Conservation (phyloP, 208 protist genomes). For the Wallacemonas sp. region DNA sequence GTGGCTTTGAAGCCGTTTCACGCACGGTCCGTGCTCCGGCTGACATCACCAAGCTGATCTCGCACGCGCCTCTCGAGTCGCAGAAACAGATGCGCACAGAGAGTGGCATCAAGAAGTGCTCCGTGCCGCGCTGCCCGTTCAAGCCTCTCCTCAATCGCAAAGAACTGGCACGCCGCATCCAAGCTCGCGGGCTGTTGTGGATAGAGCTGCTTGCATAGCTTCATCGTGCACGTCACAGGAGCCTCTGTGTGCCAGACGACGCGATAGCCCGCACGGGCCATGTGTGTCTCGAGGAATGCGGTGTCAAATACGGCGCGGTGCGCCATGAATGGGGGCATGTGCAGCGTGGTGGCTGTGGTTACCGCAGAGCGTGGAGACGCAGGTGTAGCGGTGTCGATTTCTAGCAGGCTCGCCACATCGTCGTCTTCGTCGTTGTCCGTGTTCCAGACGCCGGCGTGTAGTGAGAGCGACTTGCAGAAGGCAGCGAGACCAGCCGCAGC, state of each 20-base stretch:
- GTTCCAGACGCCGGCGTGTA: not conserved
- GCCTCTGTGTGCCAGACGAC: conserved; percentile 47
- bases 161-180: conserved; percentile 38
- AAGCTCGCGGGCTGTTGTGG: conserved; percentile 42
- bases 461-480: conserved; percentile 21
- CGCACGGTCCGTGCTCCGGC: too few species aligned
- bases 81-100: conserved; percentile 61
- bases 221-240: conserved; percentile 52
- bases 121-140: conserved; percentile 42
- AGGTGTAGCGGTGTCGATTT: too few species aligned
- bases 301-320: conserved; percentile 73
- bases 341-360: conserved; percentile 12
- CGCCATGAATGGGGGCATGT: conserved; percentile 61
- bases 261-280: conserved; percentile 34
- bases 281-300: conserved; percentile 37
- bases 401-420: not conserved
- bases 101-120: conserved; percentile 50
- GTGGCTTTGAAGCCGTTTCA: too few species aligned
- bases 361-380: not conserved
- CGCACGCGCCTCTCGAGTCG: conserved; percentile 9
- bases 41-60: not conserved
- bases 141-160: conserved; percentile 25
- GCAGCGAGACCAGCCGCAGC: conserved; percentile 29
- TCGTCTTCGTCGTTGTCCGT: not conserved
- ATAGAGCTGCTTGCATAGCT: conserved; percentile 44